Evolutionary conservation across 78 protist genomes (phyloP), one percentile per base, ranked within the genome.

Genomic region (Creolimax fragrantissima): DNA sequence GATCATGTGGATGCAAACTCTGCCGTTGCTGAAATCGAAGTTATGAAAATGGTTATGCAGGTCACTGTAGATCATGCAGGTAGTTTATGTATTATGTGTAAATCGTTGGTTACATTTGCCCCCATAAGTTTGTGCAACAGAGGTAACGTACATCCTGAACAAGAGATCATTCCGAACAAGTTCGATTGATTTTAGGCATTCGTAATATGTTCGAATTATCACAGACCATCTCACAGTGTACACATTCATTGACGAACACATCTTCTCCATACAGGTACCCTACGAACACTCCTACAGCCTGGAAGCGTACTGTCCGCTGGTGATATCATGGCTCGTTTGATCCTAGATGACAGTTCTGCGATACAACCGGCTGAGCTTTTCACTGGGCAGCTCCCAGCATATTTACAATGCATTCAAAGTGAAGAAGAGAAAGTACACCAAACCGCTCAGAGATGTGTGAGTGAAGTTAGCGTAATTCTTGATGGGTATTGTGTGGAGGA

Each of bases 21-120:
- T 11, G 91, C 98, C 3, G 94, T 41, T 45, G 98, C 96, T 3
- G 98, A 98, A 88, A 92, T 97, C 66, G 99, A 98, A 89, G 98
- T 96, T 41, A 98, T 98, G 99, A 98, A 98, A 95, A 98, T 98
- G 99, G 85, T 93, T 94, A 91, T 97, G 96, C 95, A 96, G 17
- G 85, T 98, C n/a, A 32, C 44, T 17, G 95, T 95, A 2, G 44
- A 92, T 35, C 96, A 95, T 32, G 41, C 92, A 0, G 99, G 99
- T 43, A 83, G 32, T n/a, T n/a, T n/a, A n/a, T n/a, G n/a, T n/a
- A n/a, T n/a, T n/a, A 3, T 35, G 84, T 97, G 42, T 11, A 24
- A 24, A 41, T 83, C 85, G 35, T 41, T 41, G 4, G 4, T 11
- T 81, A 17, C 74, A 17, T 17, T 17, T 58, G 74, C 74, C 17